phyloP scores from a whole-genome alignment of 352 stramenopile species.

The Globisporangium paroecandrum region DNA sequence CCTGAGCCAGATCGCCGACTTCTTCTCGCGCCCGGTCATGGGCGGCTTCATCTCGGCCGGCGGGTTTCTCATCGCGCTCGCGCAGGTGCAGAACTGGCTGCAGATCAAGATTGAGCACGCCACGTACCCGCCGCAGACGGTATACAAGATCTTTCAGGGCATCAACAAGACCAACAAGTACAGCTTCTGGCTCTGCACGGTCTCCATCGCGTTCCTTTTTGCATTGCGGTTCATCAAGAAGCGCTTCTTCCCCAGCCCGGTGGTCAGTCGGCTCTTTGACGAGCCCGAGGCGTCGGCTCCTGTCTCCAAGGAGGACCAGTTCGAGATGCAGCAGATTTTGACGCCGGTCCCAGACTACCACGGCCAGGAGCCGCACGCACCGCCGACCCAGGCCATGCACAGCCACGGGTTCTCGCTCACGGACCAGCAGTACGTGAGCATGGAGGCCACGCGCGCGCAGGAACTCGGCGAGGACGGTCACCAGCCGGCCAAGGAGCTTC shows the following conservation, averaged over 20 bases:
- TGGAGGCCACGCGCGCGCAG: slow-evolving; percentile 19
- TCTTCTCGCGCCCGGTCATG: slow-evolving; percentile 88
- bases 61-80: slow-evolving; percentile 87
- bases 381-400: slow-evolving; percentile 17
- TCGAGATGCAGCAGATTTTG: slow-evolving; percentile 15
- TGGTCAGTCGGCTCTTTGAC: slow-evolving; percentile 32
- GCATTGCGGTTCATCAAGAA: slow-evolving; percentile 41
- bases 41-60: slow-evolving; percentile 87
- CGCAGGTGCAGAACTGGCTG: slow-evolving; percentile 84
- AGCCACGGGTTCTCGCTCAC: slow-evolving; percentile 38
- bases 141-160: slow-evolving; percentile 51
- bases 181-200: slow-evolving; percentile 59
- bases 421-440: slow-evolving; percentile 42
- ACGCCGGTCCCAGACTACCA: slow-evolving; percentile 13
- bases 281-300: slow-evolving; percentile 9
- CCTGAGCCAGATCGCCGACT: slow-evolving; percentile 84
- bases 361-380: slow-evolving; percentile 5
- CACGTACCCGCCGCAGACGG: slow-evolving; percentile 45
- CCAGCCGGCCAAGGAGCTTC: slow-evolving; percentile 11
- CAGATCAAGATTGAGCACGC: slow-evolving; percentile 51
- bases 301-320: slow-evolving; percentile 5
- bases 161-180: slow-evolving; percentile 66
- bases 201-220: slow-evolving; percentile 54
- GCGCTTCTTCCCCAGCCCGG: slow-evolving; percentile 26
- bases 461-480: not conserved